A percentile compares a stretch with the other conserved stretches of the same genome.
Evolutionary conservation across 352 stramenopile species (phyloP).

Genomic region (Pythium periplocum): DNA sequence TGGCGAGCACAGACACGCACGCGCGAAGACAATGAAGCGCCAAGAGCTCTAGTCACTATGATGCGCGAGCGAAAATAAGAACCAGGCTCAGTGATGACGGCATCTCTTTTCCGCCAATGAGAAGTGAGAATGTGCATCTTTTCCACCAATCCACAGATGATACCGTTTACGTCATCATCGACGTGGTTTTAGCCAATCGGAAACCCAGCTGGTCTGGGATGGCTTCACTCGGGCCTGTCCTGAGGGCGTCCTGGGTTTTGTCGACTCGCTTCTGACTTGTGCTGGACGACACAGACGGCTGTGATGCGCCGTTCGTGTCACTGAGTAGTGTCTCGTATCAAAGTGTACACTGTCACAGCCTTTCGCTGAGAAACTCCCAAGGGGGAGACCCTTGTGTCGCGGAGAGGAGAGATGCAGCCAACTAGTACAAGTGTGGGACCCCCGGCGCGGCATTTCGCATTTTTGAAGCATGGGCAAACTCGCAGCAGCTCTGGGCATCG

Average conservation of each 20-base stretch:
- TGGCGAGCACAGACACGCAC: slow-evolving; percentile 2
- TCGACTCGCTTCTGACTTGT: neutral
- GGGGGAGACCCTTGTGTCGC: neutral
- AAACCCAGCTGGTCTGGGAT: too few species aligned
- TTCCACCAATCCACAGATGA: too few species aligned
- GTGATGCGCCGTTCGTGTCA: neutral
- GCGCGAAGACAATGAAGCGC: neutral
- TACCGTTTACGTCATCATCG: too few species aligned
- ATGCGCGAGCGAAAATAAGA: neutral
- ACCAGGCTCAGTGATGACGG: too few species aligned
- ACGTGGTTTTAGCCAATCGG: too few species aligned
- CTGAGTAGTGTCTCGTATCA: neutral
- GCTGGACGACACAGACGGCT: neutral
- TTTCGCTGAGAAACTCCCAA: slow-evolving; percentile 1
- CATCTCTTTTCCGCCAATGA: too few species aligned
- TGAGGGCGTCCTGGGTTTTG: too few species aligned
- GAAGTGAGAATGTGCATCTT: too few species aligned
- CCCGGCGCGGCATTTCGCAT: too few species aligned
- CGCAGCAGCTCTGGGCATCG: slow-evolving; percentile 9
- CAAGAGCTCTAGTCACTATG: neutral
- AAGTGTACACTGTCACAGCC: neutral
- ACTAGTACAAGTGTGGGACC: neutral
- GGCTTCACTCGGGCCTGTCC: too few species aligned
- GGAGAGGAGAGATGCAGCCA: slow-evolving; percentile 4
- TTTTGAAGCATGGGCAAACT: slow-evolving; percentile 11